Conservation (phyloP, 1,284 basidiomycete species). For the Austroboletus novae-zelandiae region DNA sequence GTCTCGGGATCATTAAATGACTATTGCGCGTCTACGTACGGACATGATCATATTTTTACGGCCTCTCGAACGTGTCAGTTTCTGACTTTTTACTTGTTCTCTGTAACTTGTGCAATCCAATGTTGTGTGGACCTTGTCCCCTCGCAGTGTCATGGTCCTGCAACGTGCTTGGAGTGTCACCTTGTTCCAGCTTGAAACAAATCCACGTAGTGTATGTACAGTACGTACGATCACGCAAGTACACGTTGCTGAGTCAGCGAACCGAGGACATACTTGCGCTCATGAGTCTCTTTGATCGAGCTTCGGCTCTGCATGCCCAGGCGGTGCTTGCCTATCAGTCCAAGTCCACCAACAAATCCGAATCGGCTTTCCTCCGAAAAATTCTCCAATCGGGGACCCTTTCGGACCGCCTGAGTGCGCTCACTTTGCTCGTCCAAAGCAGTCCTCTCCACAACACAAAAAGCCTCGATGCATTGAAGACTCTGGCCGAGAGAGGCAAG, state of each 20-base stretch:
- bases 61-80: slow-evolving; percentile 1
- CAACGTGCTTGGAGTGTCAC: too few relatives aligned
- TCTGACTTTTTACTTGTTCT: neutral
- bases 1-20: slow-evolving; percentile 74
- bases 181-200: too few relatives aligned
- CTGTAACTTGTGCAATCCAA: slow-evolving; percentile 11
- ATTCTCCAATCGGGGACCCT: slow-evolving; percentile 88
- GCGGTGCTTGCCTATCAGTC: slow-evolving; percentile 51
- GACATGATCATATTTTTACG: slow-evolving; percentile 13
- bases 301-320: slow-evolving; percentile 42
- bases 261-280: too few relatives aligned
- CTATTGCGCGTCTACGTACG: slow-evolving; percentile 5
- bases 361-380: slow-evolving; percentile 79
- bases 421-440: slow-evolving; percentile 88
- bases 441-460: slow-evolving; percentile 89
- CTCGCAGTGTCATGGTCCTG: too few relatives aligned
- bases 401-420: slow-evolving; percentile 89
- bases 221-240: too few relatives aligned
- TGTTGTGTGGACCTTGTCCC: neutral
- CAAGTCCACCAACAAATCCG: slow-evolving; percentile 47
- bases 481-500: slow-evolving; percentile 73
- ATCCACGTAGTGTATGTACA: too few relatives aligned
- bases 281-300: too few relatives aligned
- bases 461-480: slow-evolving; percentile 73
- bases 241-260: too few relatives aligned